Evolutionary conservation across 139 green algal genomes (phyloP).

Genomic region (Ulvella scutata): DNA sequence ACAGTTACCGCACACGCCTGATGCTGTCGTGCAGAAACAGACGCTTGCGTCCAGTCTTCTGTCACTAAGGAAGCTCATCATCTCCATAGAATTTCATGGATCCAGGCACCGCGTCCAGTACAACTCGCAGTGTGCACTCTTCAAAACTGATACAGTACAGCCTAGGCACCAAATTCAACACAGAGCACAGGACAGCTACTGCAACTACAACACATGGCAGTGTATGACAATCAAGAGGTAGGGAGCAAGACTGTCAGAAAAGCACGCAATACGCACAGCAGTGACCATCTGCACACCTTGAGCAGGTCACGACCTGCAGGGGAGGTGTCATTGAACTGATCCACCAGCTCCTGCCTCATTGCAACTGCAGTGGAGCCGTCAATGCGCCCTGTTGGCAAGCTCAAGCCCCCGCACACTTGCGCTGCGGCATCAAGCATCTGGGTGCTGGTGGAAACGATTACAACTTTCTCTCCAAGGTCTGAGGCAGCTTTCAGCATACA

Average conservation of each 20-base stretch:
- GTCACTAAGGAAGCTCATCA: too few species aligned
- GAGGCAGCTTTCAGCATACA: slow-evolving; percentile 29
- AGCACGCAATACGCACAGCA: not conserved
- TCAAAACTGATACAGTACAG: not conserved
- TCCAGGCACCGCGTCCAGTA: too few species aligned
- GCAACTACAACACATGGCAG: too few species aligned
- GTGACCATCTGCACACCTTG: not conserved
- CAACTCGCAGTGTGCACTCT: too few species aligned
- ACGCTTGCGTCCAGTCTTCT: not conserved
- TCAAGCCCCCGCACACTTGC: slow-evolving; percentile 15
- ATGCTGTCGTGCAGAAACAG: not conserved
- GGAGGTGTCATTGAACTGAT: slow-evolving; percentile 50
- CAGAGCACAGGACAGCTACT: too few species aligned
- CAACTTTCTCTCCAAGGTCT: slow-evolving; percentile 19
- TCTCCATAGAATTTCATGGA: too few species aligned
- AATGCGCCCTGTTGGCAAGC: slow-evolving; percentile 36
- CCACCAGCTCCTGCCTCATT: slow-evolving; percentile 50
- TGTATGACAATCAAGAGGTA: too few species aligned
- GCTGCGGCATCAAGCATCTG: slow-evolving; percentile 42
- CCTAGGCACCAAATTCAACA: slow-evolving; percentile 1
- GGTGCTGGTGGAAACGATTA: slow-evolving; percentile 58
- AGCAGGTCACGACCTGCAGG: not conserved
- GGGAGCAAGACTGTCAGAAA: too few species aligned
- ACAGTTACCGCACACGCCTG: not conserved
- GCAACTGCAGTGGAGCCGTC: slow-evolving; percentile 45